A percentile compares a stretch with the other conserved stretches of the same genome.
Conservation (phyloP, 768 basidiomycete genomes). For the Arthromyces matolae region DNA sequence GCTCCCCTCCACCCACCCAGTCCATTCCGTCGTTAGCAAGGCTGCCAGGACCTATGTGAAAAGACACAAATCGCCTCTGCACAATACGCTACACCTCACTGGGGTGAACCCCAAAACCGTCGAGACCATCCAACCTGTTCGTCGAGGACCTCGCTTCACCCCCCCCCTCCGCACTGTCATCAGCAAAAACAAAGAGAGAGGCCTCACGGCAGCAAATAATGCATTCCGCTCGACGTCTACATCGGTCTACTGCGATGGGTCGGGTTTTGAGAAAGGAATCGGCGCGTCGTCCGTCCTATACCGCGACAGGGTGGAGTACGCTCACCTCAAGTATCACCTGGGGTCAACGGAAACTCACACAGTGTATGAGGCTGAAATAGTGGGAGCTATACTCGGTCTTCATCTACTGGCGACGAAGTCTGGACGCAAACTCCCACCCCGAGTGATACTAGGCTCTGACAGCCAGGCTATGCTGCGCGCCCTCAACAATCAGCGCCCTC, state of each 20-base stretch:
- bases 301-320: neutral
- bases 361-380: neutral
- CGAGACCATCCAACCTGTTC: slow-evolving; percentile 1
- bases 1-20: slow-evolving; percentile 9
- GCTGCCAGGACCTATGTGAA: slow-evolving; percentile 1
- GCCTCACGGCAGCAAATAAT: neutral
- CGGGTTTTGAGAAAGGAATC: slow-evolving; percentile 8
- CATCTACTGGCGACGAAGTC: slow-evolving; percentile 13
- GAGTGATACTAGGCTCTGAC: slow-evolving; percentile 1
- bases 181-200: neutral
- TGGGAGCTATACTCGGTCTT: neutral
- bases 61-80: slow-evolving; percentile 9
- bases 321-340: slow-evolving; percentile 1
- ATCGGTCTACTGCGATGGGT: slow-evolving; percentile 8
- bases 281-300: slow-evolving; percentile 8
- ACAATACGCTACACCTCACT: slow-evolving; percentile 3
- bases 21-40: neutral
- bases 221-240: neutral
- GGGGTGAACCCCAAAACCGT: neutral
- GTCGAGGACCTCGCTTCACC: neutral
- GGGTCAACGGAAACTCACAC: slow-evolving; percentile 1
- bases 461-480: slow-evolving; percentile 9
- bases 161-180: slow-evolving; percentile 9
- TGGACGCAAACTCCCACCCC: neutral
- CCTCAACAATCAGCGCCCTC: slow-evolving; percentile 2